These are phyloP conservation scores for Tulasnella sp. DNA, from an alignment of 768 basidiomycete species.

Conservation along the genomic window DNA sequence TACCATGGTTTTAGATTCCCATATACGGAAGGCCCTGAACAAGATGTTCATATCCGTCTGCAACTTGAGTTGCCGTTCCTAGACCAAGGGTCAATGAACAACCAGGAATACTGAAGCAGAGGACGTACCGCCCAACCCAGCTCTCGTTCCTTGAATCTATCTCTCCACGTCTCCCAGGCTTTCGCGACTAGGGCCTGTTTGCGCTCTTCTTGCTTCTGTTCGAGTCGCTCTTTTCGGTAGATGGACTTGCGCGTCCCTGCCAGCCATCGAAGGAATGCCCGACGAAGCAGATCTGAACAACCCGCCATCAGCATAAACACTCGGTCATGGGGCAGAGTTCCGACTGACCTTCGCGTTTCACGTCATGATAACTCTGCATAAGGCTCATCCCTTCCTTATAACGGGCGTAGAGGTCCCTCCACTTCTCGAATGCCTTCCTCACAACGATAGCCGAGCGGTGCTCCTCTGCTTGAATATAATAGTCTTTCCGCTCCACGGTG, in stretches of 20 bases:
- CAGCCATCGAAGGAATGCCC: slow-evolving; percentile 61
- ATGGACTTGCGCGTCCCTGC: slow-evolving; percentile 44
- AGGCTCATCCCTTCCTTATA: slow-evolving; percentile 62
- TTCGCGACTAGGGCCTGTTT: slow-evolving; percentile 37
- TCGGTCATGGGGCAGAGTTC: not conserved
- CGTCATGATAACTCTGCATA: slow-evolving; percentile 72
- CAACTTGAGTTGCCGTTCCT: slow-evolving; percentile 50
- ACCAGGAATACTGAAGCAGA: not conserved
- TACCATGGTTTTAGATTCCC: slow-evolving; percentile 66
- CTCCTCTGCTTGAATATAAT: slow-evolving; percentile 53
- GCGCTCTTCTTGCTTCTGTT: slow-evolving; percentile 51
- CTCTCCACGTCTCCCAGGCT: slow-evolving; percentile 74
- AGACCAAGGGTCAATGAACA: slow-evolving; percentile 8
- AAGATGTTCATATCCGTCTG: slow-evolving; percentile 48
- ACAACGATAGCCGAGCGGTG: slow-evolving; percentile 31
- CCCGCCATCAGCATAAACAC: not conserved
- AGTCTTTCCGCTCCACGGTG: slow-evolving; percentile 59
- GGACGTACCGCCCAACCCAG: slow-evolving; percentile 30
- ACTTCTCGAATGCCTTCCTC: slow-evolving; percentile 52
- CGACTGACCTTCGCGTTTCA: slow-evolving; percentile 60
- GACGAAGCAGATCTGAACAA: slow-evolving; percentile 46
- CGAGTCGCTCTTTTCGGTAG: slow-evolving; percentile 47
- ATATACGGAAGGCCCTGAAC: slow-evolving; percentile 56
- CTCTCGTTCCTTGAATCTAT: slow-evolving; percentile 50
- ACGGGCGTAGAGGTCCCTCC: slow-evolving; percentile 48